Base-by-base conservation (phyloP, 345 rosid species). In the Eucalyptus polybractea region DNA sequence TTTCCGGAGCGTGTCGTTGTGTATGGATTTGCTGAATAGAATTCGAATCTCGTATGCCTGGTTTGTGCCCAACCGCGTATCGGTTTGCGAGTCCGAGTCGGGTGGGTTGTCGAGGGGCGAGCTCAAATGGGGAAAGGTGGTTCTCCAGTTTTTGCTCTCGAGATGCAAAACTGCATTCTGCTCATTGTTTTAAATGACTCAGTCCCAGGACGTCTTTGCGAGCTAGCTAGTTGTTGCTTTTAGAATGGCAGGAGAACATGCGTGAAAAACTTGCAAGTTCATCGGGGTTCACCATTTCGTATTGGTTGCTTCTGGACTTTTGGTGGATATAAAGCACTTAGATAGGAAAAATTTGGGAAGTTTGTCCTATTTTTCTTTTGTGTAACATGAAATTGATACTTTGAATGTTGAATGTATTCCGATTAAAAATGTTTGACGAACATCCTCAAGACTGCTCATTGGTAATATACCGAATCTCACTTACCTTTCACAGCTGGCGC, bases 391-490 rank as follows among this genome's bases (percentile, higher is more conserved):
- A 72, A 72, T 72, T 19, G 44, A 11, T 72, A 17, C 81, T 33
- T 33, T 33, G 81, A 72, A 72, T 40, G 40, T 5, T 72, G 44
- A 33, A 69, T 56, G 24, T 9, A 19, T 72, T 33, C 44, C 1
- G 44, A 33, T 33, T 33, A 0, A 6, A 72, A 2, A 33, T 72
- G 44, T 33, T 72, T 10, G 25, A 33, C 25, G 7, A 37, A 0
- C 13, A 6, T 72, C 25, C 25, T 9, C 25, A 0, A 6, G 44
- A 72, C 8, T 40, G 47, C 14, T 76, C 27, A 21, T 19, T 6
- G 47, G 27, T 76, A 37, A 37, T 4, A 40, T 11, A 11, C 27
- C 11, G 6, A 76, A 76, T 76, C 83, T 76, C 83, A 76, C 47
- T 76, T 40, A 17, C 27, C 83, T 76, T 76, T 76, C 47, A 22